Base-by-base conservation (phyloP, 306 rosid species). In the Fragaria nilgerrensis region DNA sequence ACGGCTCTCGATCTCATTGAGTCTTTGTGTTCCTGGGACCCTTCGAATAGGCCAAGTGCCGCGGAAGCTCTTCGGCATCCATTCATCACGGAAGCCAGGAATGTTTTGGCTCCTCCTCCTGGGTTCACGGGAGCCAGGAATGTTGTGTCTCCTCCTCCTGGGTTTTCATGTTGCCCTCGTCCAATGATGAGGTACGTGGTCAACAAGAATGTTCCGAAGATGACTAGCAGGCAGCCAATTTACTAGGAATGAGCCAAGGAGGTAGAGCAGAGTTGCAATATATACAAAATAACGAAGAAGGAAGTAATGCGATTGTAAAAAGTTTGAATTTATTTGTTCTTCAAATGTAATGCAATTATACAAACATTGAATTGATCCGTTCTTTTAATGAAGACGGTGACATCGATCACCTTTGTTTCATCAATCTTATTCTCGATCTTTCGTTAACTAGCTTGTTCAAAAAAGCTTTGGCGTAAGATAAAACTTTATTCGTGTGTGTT, bases 21-120 rank as follows among this genome's bases (percentile, higher is more conserved):
- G 3, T 59, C 58, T 1, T 32, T 74, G 27, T 41, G 36, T 44
- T 43, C 78, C 27, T 59, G 47, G 59, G 78, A 75, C 6, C 70
- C 70, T 41, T 3, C 5, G 0, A 43, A 7, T 5, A 44, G 70
- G 59, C 70, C 70, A 0, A 29, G 19, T 25, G 56, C 77, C 2
- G 8, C 5, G 2, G 32, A 75, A 2, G 78, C 45, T 5, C 47
- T 44, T 0, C 7, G 23, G 9, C 70, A 62, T 45, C 47, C 78
- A 2, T 62, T 44, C 16, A 17, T 75, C 37, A 15, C n/a, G 3
- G 36, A 7, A 34, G n/a, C 5, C 2, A 39, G 43, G 43, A 6
- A 39, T 39, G 43, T 39, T 39, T 7, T 1, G 9, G 2, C 43
- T 0, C 1, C 43, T 39, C 9, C 43, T 39, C 45, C 45, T 8